Percentiles rank a stretch among this genome's conserved stretches.
Conservation (phyloP, 306 rosid genomes). For the Erythrophleum fordii region DNA sequence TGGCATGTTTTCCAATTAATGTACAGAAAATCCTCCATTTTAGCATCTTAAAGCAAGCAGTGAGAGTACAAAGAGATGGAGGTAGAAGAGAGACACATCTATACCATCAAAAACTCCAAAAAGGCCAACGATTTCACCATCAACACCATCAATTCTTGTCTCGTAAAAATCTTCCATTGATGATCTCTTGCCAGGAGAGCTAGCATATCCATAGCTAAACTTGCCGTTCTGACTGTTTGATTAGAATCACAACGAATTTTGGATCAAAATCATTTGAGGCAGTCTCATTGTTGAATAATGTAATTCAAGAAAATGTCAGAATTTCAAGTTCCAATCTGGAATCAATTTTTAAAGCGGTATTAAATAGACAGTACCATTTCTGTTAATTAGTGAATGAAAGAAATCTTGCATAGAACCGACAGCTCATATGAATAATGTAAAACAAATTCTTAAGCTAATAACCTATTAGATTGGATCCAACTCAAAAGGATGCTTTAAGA, state of each 20-base stretch:
- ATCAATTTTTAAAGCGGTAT: neutral
- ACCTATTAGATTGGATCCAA: neutral
- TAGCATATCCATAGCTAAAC: slow-evolving; percentile 96
- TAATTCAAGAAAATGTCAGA: slow-evolving; percentile 17
- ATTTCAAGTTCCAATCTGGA: neutral
- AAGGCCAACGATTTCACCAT: slow-evolving; percentile 90
- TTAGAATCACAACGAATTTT: slow-evolving; percentile 41
- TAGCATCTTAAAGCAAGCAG: neutral
- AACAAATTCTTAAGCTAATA: slow-evolving; percentile 1
- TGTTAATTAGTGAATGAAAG: slow-evolving; percentile 13
- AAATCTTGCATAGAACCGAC: slow-evolving; percentile 3
- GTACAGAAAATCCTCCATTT: neutral
- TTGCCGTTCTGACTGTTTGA: slow-evolving; percentile 77
- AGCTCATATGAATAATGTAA: neutral
- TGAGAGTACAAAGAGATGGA: neutral
- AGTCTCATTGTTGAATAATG: slow-evolving; percentile 16
- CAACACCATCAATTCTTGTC: slow-evolving; percentile 93
- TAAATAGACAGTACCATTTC: neutral
- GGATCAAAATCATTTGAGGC: too few species aligned
- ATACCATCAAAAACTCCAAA: slow-evolving; percentile 97
- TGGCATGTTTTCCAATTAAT: slow-evolving; percentile 8
- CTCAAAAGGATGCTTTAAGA: neutral
- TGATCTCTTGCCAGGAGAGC: slow-evolving; percentile 91
- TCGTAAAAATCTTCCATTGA: slow-evolving; percentile 97
- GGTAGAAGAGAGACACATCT: slow-evolving; percentile 15